phyloP scores from a whole-genome alignment of 768 basidiomycete genomes.

The Trametes villosa region DNA sequence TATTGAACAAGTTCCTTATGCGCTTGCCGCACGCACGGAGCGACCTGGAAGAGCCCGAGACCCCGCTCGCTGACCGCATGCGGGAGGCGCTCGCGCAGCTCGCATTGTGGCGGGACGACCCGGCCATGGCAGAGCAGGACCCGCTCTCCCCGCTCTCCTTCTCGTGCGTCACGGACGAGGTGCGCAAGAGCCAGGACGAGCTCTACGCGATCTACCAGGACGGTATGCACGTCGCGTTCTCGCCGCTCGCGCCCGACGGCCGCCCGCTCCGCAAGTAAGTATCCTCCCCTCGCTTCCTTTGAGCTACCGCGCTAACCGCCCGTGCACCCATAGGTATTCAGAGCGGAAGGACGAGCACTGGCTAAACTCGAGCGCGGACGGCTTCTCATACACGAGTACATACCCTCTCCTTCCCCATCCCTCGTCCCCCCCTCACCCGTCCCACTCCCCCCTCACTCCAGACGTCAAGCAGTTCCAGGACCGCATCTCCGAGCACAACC shows the following conservation, averaged over 20 bases:
- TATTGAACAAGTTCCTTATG: slow-evolving; percentile 63
- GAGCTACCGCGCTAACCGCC: background rate
- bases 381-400: slow-evolving; percentile 59
- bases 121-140: slow-evolving; percentile 51
- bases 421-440: background rate
- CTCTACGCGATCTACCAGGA: slow-evolving; percentile 50
- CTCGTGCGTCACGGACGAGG: slow-evolving; percentile 59
- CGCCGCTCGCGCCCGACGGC: slow-evolving; percentile 60
- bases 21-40: slow-evolving; percentile 56
- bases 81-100: slow-evolving; percentile 54
- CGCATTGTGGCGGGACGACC: slow-evolving; percentile 52
- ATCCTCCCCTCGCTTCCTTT: background rate
- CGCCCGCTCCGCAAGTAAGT: slow-evolving; percentile 65
- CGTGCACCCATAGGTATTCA: slow-evolving; percentile 50
- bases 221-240: slow-evolving; percentile 51
- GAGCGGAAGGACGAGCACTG: slow-evolving; percentile 60
- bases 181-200: slow-evolving; percentile 55
- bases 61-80: slow-evolving; percentile 54
- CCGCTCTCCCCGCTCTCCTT: slow-evolving; percentile 71
- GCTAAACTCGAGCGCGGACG: slow-evolving; percentile 62
- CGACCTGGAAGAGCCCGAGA: slow-evolving; percentile 45
- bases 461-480: slow-evolving; percentile 21
- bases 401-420: slow-evolving; percentile 4
- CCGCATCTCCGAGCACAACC: slow-evolving; percentile 18
- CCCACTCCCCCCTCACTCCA: background rate